phyloP scores from a whole-genome alignment of 2,329 filamentous ascomycete genomes.

The Neofusicoccum laricinum region DNA sequence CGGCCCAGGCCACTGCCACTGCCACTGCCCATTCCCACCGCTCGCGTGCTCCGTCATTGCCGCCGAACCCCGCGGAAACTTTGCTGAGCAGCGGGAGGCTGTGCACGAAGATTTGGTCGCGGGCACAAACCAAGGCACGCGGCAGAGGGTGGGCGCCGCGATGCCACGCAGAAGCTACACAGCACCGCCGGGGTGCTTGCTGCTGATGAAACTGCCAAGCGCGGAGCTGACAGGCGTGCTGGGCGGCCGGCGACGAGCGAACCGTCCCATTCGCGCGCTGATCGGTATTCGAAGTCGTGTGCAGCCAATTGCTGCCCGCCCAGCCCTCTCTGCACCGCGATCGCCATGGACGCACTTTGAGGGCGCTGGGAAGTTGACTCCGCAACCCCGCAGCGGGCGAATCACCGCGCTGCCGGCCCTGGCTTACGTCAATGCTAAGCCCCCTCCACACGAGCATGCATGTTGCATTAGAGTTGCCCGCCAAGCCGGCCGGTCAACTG shows the following conservation, averaged over 20 bases:
- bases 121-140: too few relatives aligned
- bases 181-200: not conserved
- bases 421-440: conserved; percentile 10
- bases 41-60: not conserved
- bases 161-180: not conserved
- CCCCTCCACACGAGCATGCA: not conserved
- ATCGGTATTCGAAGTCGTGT: not conserved
- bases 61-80: not conserved
- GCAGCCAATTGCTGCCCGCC: not conserved
- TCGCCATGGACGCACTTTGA: not conserved
- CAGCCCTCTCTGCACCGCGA: not conserved
- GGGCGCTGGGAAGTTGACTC: not conserved
- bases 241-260: too few relatives aligned
- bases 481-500: not conserved
- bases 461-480: not conserved
- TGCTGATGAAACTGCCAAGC: conserved; percentile 3
- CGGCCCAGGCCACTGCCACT: not conserved
- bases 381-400: not conserved
- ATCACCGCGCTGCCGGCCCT: not conserved
- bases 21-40: not conserved
- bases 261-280: not conserved
- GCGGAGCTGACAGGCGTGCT: not conserved
- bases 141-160: not conserved
- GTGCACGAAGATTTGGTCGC: not conserved
- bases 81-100: not conserved